A percentile compares a stretch with the other conserved stretches of the same genome.
These are phyloP conservation scores for Saccharomyces hybrid DNA, from an alignment of 1,139 yeast species.

Conservation along the genomic window DNA sequence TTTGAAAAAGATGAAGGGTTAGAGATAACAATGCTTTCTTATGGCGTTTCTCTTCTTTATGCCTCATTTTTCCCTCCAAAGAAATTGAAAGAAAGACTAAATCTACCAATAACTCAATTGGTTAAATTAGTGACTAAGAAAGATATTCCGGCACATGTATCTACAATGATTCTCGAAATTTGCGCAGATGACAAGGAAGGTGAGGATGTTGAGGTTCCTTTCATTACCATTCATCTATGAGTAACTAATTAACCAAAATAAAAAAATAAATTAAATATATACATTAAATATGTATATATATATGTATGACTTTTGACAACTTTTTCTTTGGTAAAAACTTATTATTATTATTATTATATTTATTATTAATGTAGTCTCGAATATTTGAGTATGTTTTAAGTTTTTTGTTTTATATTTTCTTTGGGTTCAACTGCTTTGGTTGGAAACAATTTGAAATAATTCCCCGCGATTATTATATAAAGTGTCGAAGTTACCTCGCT, in stretches of 20 bases:
- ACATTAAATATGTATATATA: neutral
- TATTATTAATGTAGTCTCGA: too few species aligned
- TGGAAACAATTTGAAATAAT: neutral
- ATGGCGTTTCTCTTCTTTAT: conserved; percentile 80
- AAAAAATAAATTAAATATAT: neutral
- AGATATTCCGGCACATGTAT: conserved; percentile 67
- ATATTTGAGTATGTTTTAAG: neutral
- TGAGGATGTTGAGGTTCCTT: conserved; percentile 95
- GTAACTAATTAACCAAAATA: conserved; percentile 3
- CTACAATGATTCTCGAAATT: conserved; percentile 75
- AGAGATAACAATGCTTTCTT: conserved; percentile 83
- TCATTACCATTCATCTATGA: conserved; percentile 51
- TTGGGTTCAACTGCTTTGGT: neutral
- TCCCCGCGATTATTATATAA: conserved; percentile 22
- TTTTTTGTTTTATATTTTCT: neutral
- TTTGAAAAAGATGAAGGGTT: conserved; percentile 78
- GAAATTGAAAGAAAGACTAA: conserved; percentile 72
- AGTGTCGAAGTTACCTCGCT: conserved; percentile 33
- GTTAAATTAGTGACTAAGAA: conserved; percentile 80
- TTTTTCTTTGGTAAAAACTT: neutral
- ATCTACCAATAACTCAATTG: conserved; percentile 60
- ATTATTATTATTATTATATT: too few species aligned
- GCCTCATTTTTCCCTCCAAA: conserved; percentile 93
- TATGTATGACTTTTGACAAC: neutral
- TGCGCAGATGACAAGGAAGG: conserved; percentile 90